Evolutionary conservation across 2,329 filamentous ascomycete genomes (phyloP), one percentile per base, ranked within the genome.

Genomic region (Colletotrichum paranaense): DNA sequence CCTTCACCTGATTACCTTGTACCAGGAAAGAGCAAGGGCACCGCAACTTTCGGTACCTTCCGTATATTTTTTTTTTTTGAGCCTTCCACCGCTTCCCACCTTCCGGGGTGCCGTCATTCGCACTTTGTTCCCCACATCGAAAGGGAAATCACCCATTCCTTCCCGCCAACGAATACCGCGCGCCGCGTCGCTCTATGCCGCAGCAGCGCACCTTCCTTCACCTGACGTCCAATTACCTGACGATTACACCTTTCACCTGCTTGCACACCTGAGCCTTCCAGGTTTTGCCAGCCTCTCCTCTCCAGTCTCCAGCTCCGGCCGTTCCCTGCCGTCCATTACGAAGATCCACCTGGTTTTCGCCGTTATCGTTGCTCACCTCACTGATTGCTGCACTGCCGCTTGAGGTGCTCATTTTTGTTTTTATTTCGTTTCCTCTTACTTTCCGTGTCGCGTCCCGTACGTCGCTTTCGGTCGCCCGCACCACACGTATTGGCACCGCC

Each of bases 381-480:
- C 38, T 42, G 38, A 42, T 42, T 42, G 52, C 58, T 59, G 69
- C 58, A 67, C 68, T 32, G 58, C 68, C 64, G 62, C 68, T 46
- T 59, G 38, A 42, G 52, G 32, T 52, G 52, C 32, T 58, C 55
- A 19, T 28, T 68, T 57, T 32, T 46, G 24, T 35, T 24, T 52
- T n/a, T 30, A 14, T 22, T 32, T 49, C 14, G 26, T 62, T 26
- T 22, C 46, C 49, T 26, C 35, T 26, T 11, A n/a, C 58, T 30
- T 52, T 57, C 30, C 58, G 62, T 62, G 49, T 56, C 53, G 42
- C 52, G 56, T 66, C 38, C 68, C 62, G 32, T 35, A 35, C 68
- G 68, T 65, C 59, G 42, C 68, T 59, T 60, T 68, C 59, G 68
- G 62, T 59, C 72, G 64, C 30, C 49, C 49, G 49, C 30, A 59